phyloP scores from a whole-genome alignment of 2,329 filamentous ascomycete species.

The Beauveria brongniartii region DNA sequence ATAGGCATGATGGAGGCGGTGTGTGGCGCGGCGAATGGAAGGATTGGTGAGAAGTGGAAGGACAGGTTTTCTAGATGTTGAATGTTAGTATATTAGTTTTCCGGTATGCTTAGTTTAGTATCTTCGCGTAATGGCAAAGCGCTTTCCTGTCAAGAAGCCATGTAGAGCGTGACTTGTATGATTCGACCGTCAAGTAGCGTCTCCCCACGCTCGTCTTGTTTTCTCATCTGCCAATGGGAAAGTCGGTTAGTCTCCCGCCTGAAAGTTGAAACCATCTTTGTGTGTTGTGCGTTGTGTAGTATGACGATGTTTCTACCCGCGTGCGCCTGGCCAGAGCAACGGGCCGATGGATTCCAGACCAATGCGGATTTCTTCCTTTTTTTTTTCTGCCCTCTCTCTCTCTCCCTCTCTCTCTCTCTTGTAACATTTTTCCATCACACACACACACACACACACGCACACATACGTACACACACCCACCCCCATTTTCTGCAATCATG shows the following conservation, averaged over 20 bases:
- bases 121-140: conserved; percentile 8
- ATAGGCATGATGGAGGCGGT: neutral
- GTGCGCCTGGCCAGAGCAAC: neutral
- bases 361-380: neutral
- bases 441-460: too few species aligned
- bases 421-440: too few species aligned
- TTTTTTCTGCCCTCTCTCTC: neutral
- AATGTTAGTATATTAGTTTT: conserved; percentile 11
- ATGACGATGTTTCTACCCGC: neutral
- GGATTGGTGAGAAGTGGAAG: neutral
- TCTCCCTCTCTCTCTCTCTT: too few species aligned
- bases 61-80: conserved; percentile 12
- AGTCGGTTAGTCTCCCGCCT: neutral
- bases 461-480: too few species aligned
- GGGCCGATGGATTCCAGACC: neutral
- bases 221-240: too few species aligned
- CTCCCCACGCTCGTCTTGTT: too few species aligned
- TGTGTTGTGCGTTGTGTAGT: neutral
- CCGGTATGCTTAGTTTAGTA: conserved; percentile 13
- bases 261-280: neutral
- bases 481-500: neutral
- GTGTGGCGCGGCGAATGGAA: neutral
- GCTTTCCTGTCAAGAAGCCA: conserved; percentile 11
- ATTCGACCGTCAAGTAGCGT: neutral
- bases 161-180: neutral